Base-by-base conservation (phyloP, 495 filamentous ascomycete genomes). In the Penicillium longicatenatum region DNA sequence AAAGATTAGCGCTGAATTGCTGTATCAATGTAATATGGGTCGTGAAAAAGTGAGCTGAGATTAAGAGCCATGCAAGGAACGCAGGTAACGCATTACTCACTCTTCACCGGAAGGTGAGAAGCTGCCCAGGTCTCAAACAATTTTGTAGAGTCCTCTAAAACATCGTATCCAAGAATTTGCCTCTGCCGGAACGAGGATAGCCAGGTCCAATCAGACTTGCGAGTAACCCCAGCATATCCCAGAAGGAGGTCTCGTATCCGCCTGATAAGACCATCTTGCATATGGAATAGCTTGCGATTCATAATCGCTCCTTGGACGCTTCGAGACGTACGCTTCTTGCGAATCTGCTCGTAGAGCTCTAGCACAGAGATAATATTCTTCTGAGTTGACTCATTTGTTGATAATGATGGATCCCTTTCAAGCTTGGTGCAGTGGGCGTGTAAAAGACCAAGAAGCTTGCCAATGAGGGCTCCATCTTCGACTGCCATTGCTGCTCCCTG, bases 291-390 rank as follows among this genome's bases (percentile, higher is more conserved):
- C n/a, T 79, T 70, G 12, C 83, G 68, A 60, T 84, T 75, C 37
- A 60, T 59, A 10, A 74, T 69, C 0, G 71, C 74, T 33, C 74
- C 79, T 54, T 70, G 67, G 45, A 82, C 82, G 57, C 79, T 79
- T 49, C 59, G 67, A 2, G 79, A 79, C 4, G 84, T 83, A 21
- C 84, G 70, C 45, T 71, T 67, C 68, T 86, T 88, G 35, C 86
- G 73, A 54, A 83, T 57, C 5, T 61, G 55, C 65, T 89, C 81
- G 63, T 87, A 88, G 19, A 81, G 57, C n/a, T 63, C 63, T 26
- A 85, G 37, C 1, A 39, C 14, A 64, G 2, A 82, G 62, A 6
- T 65, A 69, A 22, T 35, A 10, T 43, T 21, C 14, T 0, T 11
- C 17, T 50, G 47, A 1, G 29, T 50, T 30, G 0, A 58, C 50